A percentile compares a stretch with the other conserved stretches of the same genome.
phyloP scores from a whole-genome alignment of 2,329 filamentous ascomycete genomes.

The Penicillium sp. region DNA sequence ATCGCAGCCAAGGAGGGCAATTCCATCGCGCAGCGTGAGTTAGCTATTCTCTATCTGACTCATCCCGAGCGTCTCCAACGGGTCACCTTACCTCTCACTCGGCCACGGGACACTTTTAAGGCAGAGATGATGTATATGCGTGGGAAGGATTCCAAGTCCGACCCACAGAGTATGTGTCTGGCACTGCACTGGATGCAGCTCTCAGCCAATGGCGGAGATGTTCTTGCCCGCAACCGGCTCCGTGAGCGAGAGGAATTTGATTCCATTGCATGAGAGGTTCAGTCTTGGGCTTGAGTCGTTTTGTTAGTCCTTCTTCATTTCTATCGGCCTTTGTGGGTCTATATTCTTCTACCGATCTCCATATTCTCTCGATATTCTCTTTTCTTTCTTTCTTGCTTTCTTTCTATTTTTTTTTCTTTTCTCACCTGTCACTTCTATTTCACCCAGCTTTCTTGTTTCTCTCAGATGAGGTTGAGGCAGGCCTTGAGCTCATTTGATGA shows the following conservation, averaged over 20 bases:
- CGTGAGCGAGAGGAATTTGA: constrained; percentile 63
- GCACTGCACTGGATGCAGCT: constrained; percentile 97
- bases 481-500: constrained; percentile 4
- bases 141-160: constrained; percentile 61
- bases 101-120: constrained; percentile 84
- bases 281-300: constrained; percentile 1
- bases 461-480: constrained; percentile 10
- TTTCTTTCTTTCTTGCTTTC: neutral
- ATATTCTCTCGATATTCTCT: neutral
- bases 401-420: constrained; percentile 2
- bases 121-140: constrained; percentile 68
- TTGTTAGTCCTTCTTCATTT: too few relatives aligned
- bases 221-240: constrained; percentile 74
- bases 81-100: constrained; percentile 75
- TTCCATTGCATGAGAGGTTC: constrained; percentile 44
- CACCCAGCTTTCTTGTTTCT: neutral
- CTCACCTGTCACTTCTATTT: neutral
- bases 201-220: constrained; percentile 78
- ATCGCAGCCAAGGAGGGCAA: constrained; percentile 92
- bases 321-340: neutral
- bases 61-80: constrained; percentile 77
- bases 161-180: constrained; percentile 85
- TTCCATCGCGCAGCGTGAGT: constrained; percentile 80
- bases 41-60: constrained; percentile 88
- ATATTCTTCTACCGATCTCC: constrained; percentile 9